Base-by-base conservation (phyloP, 164 flowering plant genomes). In the Aristolochia fimbriata region DNA sequence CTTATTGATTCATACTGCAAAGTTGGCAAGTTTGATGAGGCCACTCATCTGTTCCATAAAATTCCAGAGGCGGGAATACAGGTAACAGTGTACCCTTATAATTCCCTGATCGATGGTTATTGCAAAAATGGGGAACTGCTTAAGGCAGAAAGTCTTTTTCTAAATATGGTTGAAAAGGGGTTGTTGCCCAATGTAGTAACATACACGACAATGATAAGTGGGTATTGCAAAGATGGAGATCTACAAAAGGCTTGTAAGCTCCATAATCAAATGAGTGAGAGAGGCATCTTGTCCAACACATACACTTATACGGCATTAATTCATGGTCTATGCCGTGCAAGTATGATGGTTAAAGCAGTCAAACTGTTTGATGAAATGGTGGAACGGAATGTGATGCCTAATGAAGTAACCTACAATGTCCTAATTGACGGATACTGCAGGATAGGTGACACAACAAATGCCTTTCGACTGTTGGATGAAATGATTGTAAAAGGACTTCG, bases 341-440 rank as follows among this genome's bases (percentile, higher is more conserved):
- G 78, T 61, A 80, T 49, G 85, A 80, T 93, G 80, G 68, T 55
- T 21, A 90, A 89, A 72, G 96, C 91, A 37, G 70, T 45, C 48
- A 76, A 70, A 10, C 48, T 83, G 37, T 87, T 89, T 58, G 51
- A 71, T 27, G 77, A 80, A 68, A 89, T 93, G 97, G 57, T 71
- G 62, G 74, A 71, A 62, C 56, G 47, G 47, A 74, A 81, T 27
- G 62, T 86, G 25, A 25, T 47, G 58, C 96, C 88, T 4, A 89
- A 79, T 72, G 90, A 82, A 73, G 84, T 87, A 20, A 87, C 97
- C 7, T 93, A 89, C 56, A 93, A 93, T 79, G 84, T 89, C 15
- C 53, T 93, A 74, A 87, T 93, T 58, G 90, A 89, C 62, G 98
- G 97, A n/a, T 51, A 77, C 62, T 89, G 91, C 55, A 74, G 62